Conservation (phyloP, 768 basidiomycete genomes). For the Boletus subparvulus region DNA sequence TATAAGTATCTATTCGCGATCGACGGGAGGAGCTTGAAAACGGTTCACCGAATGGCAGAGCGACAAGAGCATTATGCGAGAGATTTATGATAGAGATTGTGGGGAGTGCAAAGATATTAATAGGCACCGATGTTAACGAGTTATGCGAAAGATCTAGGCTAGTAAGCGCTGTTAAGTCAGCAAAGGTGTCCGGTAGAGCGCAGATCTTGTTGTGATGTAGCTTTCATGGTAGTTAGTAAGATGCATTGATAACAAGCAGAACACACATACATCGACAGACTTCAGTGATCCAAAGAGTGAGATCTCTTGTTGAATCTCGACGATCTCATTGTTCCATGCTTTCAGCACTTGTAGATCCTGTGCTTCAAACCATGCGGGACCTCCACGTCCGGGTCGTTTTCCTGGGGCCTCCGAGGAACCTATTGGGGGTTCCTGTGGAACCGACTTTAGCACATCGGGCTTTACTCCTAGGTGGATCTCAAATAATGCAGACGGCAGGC, state of each 20-base stretch:
- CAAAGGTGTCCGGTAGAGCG: slow-evolving; percentile 61
- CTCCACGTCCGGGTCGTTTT: slow-evolving; percentile 41
- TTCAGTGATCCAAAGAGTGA: slow-evolving; percentile 83
- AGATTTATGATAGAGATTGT: slow-evolving; percentile 64
- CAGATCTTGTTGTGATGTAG: slow-evolving; percentile 72
- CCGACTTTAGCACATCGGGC: slow-evolving; percentile 66
- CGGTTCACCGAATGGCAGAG: slow-evolving; percentile 61
- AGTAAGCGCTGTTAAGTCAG: slow-evolving; percentile 65
- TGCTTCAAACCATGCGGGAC: slow-evolving; percentile 77
- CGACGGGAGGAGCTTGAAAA: slow-evolving; percentile 39
- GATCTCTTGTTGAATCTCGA: slow-evolving; percentile 79
- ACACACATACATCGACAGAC: slow-evolving; percentile 64
- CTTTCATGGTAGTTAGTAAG: slow-evolving; percentile 36
- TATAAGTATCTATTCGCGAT: slow-evolving; percentile 27
- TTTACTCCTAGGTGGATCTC: slow-evolving; percentile 77
- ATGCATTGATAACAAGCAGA: neutral
- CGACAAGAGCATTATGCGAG: slow-evolving; percentile 64
- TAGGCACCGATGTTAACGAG: slow-evolving; percentile 58
- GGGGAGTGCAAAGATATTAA: slow-evolving; percentile 66
- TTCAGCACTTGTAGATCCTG: slow-evolving; percentile 76
- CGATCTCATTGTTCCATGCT: slow-evolving; percentile 77
- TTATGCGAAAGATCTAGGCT: slow-evolving; percentile 77
- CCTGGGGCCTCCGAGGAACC: slow-evolving; percentile 36
- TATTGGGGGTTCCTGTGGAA: slow-evolving; percentile 57
- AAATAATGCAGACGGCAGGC: slow-evolving; percentile 75